Conservation (phyloP, 768 basidiomycete genomes). For the Hypholoma sublateritium region DNA sequence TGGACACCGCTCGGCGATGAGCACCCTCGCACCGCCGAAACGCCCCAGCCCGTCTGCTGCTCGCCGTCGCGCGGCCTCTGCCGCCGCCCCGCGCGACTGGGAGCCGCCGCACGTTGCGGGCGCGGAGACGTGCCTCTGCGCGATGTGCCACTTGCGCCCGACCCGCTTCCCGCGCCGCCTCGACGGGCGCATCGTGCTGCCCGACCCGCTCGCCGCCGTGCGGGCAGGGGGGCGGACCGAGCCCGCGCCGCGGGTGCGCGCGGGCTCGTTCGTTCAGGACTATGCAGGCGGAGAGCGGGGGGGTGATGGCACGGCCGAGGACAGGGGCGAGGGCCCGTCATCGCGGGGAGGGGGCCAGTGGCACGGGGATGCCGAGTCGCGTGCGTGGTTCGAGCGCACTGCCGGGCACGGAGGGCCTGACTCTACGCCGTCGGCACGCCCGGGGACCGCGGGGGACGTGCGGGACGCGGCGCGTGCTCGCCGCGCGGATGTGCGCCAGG, state of each 20-base stretch:
- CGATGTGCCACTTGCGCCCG: constrained; percentile 21
- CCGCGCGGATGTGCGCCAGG: too few species aligned
- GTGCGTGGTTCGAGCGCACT: neutral
- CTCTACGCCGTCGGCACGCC: too few species aligned
- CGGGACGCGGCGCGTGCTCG: too few species aligned
- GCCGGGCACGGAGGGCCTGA: too few species aligned
- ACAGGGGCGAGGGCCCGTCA: constrained; percentile 6
- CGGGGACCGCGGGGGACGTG: too few species aligned
- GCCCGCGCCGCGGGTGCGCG: neutral
- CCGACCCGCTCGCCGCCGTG: constrained; percentile 10
- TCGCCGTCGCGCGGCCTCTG: neutral
- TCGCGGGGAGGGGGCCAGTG: neutral
- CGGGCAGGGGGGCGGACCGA: neutral
- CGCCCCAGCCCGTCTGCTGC: neutral
- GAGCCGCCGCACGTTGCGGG: constrained; percentile 7
- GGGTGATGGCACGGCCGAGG: neutral
- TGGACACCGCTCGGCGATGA: neutral
- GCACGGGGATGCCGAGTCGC: neutral
- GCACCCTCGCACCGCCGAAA: neutral
- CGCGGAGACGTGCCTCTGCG: constrained; percentile 15
- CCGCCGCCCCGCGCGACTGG: neutral
- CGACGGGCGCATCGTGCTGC: constrained; percentile 26
- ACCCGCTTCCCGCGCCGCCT: constrained; percentile 22
- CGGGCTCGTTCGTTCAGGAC: neutral
- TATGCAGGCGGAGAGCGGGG: neutral